Base-by-base conservation (phyloP, 1,284 basidiomycete genomes). In the Thelephora terrestris region DNA sequence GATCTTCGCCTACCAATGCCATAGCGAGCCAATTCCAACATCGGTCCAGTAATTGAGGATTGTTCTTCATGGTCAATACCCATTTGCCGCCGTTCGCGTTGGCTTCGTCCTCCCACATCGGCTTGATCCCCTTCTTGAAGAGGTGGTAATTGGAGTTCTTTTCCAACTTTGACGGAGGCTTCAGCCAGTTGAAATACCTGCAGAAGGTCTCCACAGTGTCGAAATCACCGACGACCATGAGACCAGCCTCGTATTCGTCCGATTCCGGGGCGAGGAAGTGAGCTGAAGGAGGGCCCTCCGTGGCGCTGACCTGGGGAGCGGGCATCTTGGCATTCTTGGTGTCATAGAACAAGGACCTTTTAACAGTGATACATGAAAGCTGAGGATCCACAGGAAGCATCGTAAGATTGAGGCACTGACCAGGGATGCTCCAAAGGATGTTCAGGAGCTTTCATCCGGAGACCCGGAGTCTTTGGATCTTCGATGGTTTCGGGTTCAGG, bases 41-140 rank as follows among this genome's bases (percentile, higher is more conserved):
- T 27, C 85, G 75, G 69, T 97, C 93, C 43, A 95, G 70, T 53
- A 94, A 63, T 32, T 69, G 68, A 4, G 85, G 80, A 57, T 86
- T 88, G 52, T 84, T 81, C 65, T 85, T 86, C 80, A 96, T 88
- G 55, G 92, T 91, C 47, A 96, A 67, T 17, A 91, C 88, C 93
- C 93, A 97, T 67, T 94, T 94, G 34, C 92, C 92, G 21, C 92
- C 92, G 45, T 83, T 75, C 7, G 86, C 85, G 63, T 97, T 97
- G 43, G 91, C 87, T 21, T 81, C 79, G 62, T 96, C 93, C 67
- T 96, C 93, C 92, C 93, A 96, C 89, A 95, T 94, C 37, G 91
- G 87, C 61, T 90, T 91, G 68, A 88, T 88, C 32, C 85, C 85
- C 24, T 79, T 74, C 67, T 96, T 96, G 79, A 97, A 97, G 49